Evolutionary conservation across 1,284 basidiomycete genomes (phyloP), one percentile per base, ranked within the genome.

Genomic region (Boletus sp.): DNA sequence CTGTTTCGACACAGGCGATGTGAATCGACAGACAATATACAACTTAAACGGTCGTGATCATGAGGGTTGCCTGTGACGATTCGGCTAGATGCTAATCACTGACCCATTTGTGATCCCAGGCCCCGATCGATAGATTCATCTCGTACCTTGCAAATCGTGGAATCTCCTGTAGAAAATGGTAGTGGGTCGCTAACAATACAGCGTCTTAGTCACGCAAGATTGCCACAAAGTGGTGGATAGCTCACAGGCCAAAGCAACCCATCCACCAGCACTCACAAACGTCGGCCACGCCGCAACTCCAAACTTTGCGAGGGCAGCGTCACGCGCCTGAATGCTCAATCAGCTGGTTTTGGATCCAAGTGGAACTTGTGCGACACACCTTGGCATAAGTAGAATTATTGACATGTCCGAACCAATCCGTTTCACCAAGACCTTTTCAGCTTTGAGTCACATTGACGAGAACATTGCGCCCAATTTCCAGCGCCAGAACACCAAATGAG

Each of bases 51-150:
- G n/a, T n/a, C n/a, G n/a, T 1, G 27, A 19, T 21, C 9, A 40
- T 68, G n/a, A 65, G 46, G 44, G n/a, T 4, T 11, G 28, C 40
- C 21, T n/a, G n/a, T n/a, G n/a, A 21, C 8, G 25, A 37, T 5
- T n/a, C 4, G 8, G 28, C 23, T 11, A 19, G 23, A 25, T 43
- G 43, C 7, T 1, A 9, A 38, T 19, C 19, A 54, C 85, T 67
- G 63, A 91, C 89, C 92, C 93, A 94, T 82, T 95, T 95, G 47
- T 88, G 79, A 62, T 93, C 92, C 91, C 91, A 94, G 8, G 85
- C 81, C 6, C 79, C 87, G 21, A 90, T 75, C 40, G 75, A 80
- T n/a, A 85, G 72, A 55, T 88, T 81, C 44, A 94, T 83, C 72
- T 91, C 85, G 68, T 93, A 94, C 21, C 74, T 72, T 4, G 83